Evolutionary conservation across 164 flowering plant species (phyloP).

Genomic region (Dillenia turbinata): DNA sequence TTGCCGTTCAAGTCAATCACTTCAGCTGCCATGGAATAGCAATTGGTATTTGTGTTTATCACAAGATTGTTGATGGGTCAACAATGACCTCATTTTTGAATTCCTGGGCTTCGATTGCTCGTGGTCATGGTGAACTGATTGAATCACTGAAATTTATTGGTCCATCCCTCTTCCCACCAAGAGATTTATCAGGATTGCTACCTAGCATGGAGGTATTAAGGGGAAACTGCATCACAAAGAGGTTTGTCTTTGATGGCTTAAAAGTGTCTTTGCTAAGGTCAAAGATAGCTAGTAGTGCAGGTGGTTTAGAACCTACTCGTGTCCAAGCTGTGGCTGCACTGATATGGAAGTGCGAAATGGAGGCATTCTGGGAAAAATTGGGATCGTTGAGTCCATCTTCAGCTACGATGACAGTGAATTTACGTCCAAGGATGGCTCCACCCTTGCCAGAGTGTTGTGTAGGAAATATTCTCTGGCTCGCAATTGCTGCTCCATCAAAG

Average conservation of each 20-base stretch:
- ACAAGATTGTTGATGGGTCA: slow-evolving; percentile 39
- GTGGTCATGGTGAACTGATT: slow-evolving; percentile 4
- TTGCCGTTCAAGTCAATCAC: slow-evolving; percentile 34
- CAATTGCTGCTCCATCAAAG: slow-evolving; percentile 3
- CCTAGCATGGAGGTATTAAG: neutral
- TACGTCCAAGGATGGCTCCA: slow-evolving; percentile 21
- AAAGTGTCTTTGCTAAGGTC: slow-evolving; percentile 15
- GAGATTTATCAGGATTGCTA: neutral
- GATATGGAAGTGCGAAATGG: slow-evolving; percentile 18
- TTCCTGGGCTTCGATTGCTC: slow-evolving; percentile 35
- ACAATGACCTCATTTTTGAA: slow-evolving; percentile 31
- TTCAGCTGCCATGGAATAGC: slow-evolving; percentile 61
- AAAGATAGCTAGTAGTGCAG: neutral
- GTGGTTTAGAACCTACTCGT: slow-evolving; percentile 16
- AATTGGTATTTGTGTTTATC: slow-evolving; percentile 42
- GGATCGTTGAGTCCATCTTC: neutral
- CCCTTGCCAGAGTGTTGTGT: slow-evolving; percentile 17
- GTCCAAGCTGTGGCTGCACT: slow-evolving; percentile 30
- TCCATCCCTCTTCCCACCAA: slow-evolving; percentile 26
- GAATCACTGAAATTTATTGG: slow-evolving; percentile 19
- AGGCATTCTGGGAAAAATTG: neutral
- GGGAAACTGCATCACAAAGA: slow-evolving; percentile 8
- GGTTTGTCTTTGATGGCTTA: slow-evolving; percentile 21
- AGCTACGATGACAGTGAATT: slow-evolving; percentile 20
- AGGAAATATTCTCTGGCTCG: slow-evolving; percentile 19